Evolutionary conservation across 75 land plant species (phyloP), one percentile per base, ranked within the genome.

Genomic region (Sequoiadendron giganteum): DNA sequence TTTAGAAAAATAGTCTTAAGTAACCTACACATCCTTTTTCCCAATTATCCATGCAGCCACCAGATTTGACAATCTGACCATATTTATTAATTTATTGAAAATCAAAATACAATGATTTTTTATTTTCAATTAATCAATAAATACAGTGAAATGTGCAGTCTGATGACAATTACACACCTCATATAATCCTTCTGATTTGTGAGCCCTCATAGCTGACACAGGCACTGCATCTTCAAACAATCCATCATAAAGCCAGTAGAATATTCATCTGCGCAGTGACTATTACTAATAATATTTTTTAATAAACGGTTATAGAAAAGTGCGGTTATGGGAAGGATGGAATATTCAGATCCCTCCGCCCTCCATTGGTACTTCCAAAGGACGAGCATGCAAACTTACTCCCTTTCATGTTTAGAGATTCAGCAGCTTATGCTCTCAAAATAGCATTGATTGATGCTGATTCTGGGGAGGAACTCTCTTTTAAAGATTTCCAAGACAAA

Each of bases 391-490:
- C 85, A 84, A 86, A 88, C 87, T 42, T 92, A 80, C 49, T 90
- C 85, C 15, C 92, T 79, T 92, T 92, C 87, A 92, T 95, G 85
- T 89, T 92, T 88, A 75, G 89, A 25, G 75, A 85, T 85, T 28
- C 85, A 76, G 48, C 90, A 42, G 89, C 96, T 32, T 87, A 86
- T 90, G 90, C 92, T 32, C 34, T 88, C 75, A 87, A 86, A 79
- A 87, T 81, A 54, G 95, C 95, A 21, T 88, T 95, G 19, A 88
- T 85, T 81, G 96, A 95, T 61, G 94, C 94, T 43, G 90, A 92
- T 65, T 52, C 93, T 15, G 89, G 87, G 80, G 90, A 87, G 42
- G 25, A 91, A 87, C 85, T 95, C 30, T 52, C 92, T 42, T 95
- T 94, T 82, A 9, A 40, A 45, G 85, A 91, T 39, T 89, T 95